Conservation (phyloP, 306 rosid species). For the Ziziphus jujuba region DNA sequence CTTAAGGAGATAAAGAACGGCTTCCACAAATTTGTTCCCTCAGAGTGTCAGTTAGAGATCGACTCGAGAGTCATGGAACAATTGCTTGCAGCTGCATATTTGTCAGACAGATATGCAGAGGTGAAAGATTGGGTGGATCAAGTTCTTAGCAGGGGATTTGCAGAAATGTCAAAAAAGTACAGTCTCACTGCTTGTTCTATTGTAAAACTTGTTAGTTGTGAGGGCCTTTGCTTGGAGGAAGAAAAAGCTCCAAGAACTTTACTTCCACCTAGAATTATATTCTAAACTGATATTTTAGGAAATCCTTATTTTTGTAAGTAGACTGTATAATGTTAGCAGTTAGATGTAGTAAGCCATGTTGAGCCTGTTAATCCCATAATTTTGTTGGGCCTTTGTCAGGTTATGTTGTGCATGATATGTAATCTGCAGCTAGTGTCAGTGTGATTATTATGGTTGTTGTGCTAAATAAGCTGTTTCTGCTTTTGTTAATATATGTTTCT, state of each 20-base stretch:
- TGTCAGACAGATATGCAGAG: constrained; percentile 43
- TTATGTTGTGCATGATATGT: constrained; percentile 49
- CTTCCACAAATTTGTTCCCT: constrained; percentile 52
- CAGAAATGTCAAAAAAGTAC: constrained; percentile 52
- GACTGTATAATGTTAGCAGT: constrained; percentile 44
- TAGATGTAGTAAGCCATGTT: constrained; percentile 41
- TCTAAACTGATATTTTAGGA: constrained; percentile 36
- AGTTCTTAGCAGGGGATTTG: constrained; percentile 61
- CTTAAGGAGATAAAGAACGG: constrained; percentile 41
- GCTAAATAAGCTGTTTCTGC: no score
- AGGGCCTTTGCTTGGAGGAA: constrained; percentile 38
- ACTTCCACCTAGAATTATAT: constrained; percentile 66
- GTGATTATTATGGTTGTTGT: constrained; percentile 30
- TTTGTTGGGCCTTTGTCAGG: constrained; percentile 45
- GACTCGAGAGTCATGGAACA: constrained; percentile 62
- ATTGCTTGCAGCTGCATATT: constrained; percentile 67
- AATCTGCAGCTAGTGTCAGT: constrained; percentile 37
- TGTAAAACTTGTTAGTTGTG: constrained; percentile 56
- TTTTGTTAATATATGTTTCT: no score
- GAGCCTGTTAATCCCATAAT: constrained; percentile 48
- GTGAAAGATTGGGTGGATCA: constrained; percentile 79
- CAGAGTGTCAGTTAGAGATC: constrained; percentile 48
- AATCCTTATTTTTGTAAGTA: constrained; percentile 32
- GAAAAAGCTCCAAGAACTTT: constrained; percentile 43
- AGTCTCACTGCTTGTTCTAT: constrained; percentile 39